A percentile compares a stretch with the other conserved stretches of the same genome.
Evolutionary conservation across 148 eudicot genomes (phyloP).

Genomic region (Amaranthus cruentus): DNA sequence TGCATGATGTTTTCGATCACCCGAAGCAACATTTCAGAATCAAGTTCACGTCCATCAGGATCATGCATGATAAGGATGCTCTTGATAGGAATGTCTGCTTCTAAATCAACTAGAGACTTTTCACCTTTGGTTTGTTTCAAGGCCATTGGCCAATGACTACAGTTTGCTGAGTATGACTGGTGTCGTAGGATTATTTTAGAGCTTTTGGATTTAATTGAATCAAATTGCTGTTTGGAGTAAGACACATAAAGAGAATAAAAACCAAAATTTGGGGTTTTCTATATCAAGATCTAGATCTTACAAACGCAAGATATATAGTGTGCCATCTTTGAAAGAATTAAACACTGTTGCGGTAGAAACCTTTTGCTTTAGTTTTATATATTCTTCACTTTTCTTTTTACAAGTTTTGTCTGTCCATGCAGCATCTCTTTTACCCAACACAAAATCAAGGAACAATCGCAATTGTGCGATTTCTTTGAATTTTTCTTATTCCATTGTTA

Average conservation of each 20-base stretch:
- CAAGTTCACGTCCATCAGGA: slow-evolving; percentile 48
- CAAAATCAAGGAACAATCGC: no score
- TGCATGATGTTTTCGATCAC: slow-evolving; percentile 45
- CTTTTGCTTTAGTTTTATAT: slow-evolving; percentile 14
- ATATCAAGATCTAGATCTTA: neutral
- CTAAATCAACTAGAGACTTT: slow-evolving; percentile 13
- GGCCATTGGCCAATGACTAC: slow-evolving; percentile 14
- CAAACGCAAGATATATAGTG: neutral
- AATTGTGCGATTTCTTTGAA: no score
- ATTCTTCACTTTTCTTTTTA: slow-evolving; percentile 4
- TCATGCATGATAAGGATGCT: slow-evolving; percentile 52
- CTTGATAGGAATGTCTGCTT: slow-evolving; percentile 43
- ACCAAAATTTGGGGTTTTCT: neutral
- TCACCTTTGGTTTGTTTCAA: slow-evolving; percentile 27
- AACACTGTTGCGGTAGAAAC: neutral
- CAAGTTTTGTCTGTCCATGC: neutral
- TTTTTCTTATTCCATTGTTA: no score
- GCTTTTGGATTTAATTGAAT: neutral
- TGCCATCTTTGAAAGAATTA: neutral
- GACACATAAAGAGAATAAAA: neutral
- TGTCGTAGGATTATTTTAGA: neutral
- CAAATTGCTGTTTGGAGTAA: neutral
- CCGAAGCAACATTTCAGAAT: slow-evolving; percentile 49
- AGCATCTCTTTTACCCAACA: neutral
- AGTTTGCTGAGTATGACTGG: neutral